Base-by-base conservation (phyloP, 192 early-diverging fungal species). In the Rhizophagus clarus region DNA sequence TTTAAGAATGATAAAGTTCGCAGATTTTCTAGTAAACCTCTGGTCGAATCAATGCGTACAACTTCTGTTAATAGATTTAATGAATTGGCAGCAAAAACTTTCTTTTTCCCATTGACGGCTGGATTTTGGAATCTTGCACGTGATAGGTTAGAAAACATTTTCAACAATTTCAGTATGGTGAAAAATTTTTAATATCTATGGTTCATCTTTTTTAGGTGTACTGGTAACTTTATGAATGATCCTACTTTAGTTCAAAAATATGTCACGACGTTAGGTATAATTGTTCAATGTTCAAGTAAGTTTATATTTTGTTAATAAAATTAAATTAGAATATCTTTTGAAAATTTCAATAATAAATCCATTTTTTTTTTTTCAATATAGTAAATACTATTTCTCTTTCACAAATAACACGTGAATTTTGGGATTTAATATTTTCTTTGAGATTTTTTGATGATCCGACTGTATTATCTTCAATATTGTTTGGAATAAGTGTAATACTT, bases 251-350 rank as follows among this genome's bases (percentile, higher is more conserved):
- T 79, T 17, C 40, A 71, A 60, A 69, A 28, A 61, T 61, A 63
- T 28, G 51, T 79, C 4, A 71, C 64, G 6, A 79, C 77, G 6
- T 70, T 79, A 49, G 68, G 37, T 9, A 10, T 71, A 7, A 26
- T 70, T 37, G 77, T 79, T 28, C 49, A 79, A 40, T 79, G 77
- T 61, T 79, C 77, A n/a, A 61, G 77, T 79, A 60, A 79, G 77
- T 71, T 34, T n/a, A 6, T 70, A 12, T 11, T 45, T 45, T 45
- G 11, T 56, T 61, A 34, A 47, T 26, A n/a, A 7, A 22, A 40
- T 47, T 31, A 1, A 26, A 0, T 68, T 49, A 32, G 0, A 40
- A 40, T 40, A 40, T 40, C 14, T 22, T 51, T 34, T 37, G 3
- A 77, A 15, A 45, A 45, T 45, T 34, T 37, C 51, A n/a, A 31